A percentile compares a stretch with the other conserved stretches of the same genome.
phyloP scores from a whole-genome alignment of 306 rosid genomes.

The Pachyrhizus erosus region DNA sequence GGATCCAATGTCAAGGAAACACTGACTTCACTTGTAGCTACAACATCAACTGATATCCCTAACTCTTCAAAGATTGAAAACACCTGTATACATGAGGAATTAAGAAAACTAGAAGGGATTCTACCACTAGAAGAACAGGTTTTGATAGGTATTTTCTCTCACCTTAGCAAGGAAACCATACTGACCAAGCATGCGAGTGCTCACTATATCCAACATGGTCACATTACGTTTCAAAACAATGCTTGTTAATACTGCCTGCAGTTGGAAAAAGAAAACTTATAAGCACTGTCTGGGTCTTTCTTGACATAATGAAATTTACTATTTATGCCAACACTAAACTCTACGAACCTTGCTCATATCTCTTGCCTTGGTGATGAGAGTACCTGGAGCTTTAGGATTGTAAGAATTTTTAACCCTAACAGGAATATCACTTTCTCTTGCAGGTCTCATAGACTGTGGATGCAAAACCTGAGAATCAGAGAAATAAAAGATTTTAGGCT shows the following conservation, averaged over 20 bases:
- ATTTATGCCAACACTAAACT: constrained; percentile 27
- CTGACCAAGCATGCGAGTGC: constrained; percentile 99
- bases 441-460: constrained; percentile 99
- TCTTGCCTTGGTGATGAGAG: constrained; percentile 84
- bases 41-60: constrained; percentile 91
- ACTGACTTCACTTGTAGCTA: constrained; percentile 92
- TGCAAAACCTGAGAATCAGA: constrained; percentile 80
- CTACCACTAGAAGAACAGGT: background rate
- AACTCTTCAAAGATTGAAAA: constrained; percentile 88
- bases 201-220: constrained; percentile 97
- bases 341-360: constrained; percentile 90
- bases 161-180: constrained; percentile 97
- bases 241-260: constrained; percentile 94
- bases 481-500: constrained; percentile 20
- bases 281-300: constrained; percentile 21
- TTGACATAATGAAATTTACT: constrained; percentile 21
- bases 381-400: constrained; percentile 96
- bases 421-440: constrained; percentile 96
- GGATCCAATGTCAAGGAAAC: constrained; percentile 90
- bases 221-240: constrained; percentile 92
- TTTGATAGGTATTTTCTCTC: constrained; percentile 40
- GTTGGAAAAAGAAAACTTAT: constrained; percentile 39
- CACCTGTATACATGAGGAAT: constrained; percentile 58
- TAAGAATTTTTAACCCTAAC: constrained; percentile 97
- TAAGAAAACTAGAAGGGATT: constrained; percentile 31